A percentile compares a stretch with the other conserved stretches of the same genome.
Evolutionary conservation across 495 filamentous ascomycete species (phyloP).

Genomic region (Hypoxylon intermedium): DNA sequence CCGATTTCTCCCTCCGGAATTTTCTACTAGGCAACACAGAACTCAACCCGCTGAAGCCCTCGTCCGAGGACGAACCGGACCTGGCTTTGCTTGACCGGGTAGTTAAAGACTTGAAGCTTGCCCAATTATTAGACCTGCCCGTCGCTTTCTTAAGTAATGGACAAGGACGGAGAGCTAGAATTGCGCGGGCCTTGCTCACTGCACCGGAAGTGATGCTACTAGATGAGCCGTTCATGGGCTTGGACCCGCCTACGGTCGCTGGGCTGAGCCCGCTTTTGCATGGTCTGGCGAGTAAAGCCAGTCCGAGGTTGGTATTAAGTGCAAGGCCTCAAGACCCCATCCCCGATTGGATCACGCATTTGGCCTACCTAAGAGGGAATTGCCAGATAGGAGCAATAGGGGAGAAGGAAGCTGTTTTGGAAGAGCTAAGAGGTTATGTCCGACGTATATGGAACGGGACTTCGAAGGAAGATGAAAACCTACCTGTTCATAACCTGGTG

Average conservation of each 20-base stretch:
- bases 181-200: constrained; percentile 81
- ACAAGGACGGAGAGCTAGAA: constrained; percentile 83
- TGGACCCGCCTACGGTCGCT: constrained; percentile 80
- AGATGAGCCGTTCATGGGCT: constrained; percentile 96
- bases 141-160: constrained; percentile 91
- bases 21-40: constrained; percentile 80
- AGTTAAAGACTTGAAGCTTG: constrained; percentile 69
- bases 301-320: constrained; percentile 76
- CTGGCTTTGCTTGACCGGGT: constrained; percentile 64
- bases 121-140: constrained; percentile 73
- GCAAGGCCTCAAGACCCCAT: constrained; percentile 84
- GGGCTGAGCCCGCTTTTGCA: constrained; percentile 73
- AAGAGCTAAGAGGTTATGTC: constrained; percentile 54
- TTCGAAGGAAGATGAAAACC: constrained; percentile 42
- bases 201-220: constrained; percentile 82
- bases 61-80: constrained; percentile 59
- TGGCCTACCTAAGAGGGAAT: constrained; percentile 69
- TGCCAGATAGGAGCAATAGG: constrained; percentile 65
- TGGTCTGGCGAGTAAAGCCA: constrained; percentile 65
- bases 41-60: constrained; percentile 63
- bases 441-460: constrained; percentile 46
- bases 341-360: constrained; percentile 88
- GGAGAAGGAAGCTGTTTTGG: constrained; percentile 59
- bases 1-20: constrained; percentile 82
- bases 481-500: constrained; percentile 55